A percentile compares a stretch with the other conserved stretches of the same genome.
These are phyloP conservation scores for Alternaria viburni DNA, from an alignment of 2,329 filamentous ascomycete species.

Conservation along the genomic window DNA sequence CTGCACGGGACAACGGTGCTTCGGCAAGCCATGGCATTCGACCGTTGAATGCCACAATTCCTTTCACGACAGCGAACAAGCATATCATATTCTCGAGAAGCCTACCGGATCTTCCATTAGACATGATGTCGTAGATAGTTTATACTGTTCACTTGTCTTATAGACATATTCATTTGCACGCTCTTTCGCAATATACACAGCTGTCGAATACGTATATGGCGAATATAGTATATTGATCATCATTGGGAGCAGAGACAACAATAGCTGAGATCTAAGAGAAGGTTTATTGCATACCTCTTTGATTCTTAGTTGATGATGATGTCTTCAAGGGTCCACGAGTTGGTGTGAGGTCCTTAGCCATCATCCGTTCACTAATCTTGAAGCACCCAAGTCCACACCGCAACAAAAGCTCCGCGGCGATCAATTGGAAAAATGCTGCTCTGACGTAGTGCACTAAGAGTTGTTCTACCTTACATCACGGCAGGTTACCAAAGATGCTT, in stretches of 20 bases:
- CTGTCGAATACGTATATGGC: background rate
- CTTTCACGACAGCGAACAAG: background rate
- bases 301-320: background rate
- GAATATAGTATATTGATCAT: background rate
- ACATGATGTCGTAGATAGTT: background rate
- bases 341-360: background rate
- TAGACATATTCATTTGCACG: background rate
- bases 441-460: background rate
- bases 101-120: background rate
- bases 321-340: background rate
- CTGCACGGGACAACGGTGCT: background rate
- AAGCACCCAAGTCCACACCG: background rate
- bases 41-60: background rate
- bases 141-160: background rate
- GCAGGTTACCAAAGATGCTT: background rate
- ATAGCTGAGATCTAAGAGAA: background rate
- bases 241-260: background rate
- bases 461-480: background rate
- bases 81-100: background rate
- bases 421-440: background rate
- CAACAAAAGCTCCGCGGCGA: background rate
- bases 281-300: background rate
- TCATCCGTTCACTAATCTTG: background rate
- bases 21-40: background rate
- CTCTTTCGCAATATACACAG: background rate